Percentiles rank a stretch among this genome's conserved stretches.
phyloP scores from a whole-genome alignment of 2,329 filamentous ascomycete species.

The Knoxdaviesia capensis region DNA sequence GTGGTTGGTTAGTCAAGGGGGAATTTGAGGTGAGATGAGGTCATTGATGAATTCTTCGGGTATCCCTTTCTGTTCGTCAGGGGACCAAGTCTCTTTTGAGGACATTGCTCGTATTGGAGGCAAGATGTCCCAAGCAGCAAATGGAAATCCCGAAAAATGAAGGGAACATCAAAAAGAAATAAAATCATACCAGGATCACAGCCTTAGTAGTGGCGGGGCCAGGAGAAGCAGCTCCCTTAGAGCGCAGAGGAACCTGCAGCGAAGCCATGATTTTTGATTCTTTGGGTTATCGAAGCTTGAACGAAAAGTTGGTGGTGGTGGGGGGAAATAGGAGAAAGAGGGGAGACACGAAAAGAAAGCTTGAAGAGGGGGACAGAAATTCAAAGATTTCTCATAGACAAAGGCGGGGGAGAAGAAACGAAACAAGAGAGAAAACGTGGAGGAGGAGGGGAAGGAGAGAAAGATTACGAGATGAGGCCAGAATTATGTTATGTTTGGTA shows the following conservation, averaged over 20 bases:
- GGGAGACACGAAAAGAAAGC: constrained; percentile 1
- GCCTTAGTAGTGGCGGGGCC: constrained; percentile 61
- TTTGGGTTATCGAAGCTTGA: no score
- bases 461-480: neutral
- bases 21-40: neutral
- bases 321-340: neutral
- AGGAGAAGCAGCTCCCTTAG: constrained; percentile 23
- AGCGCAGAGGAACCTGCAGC: constrained; percentile 33
- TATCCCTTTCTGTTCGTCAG: no score
- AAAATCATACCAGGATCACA: constrained; percentile 58
- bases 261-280: constrained; percentile 20
- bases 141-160: no score
- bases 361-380: neutral
- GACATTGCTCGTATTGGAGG: no score
- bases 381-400: neutral
- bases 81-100: no score
- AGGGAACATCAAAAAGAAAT: neutral
- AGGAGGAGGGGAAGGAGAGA: neutral
- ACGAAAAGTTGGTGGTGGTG: neutral
- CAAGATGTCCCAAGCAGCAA: no score
- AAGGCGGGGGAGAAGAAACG: neutral
- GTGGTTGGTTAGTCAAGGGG: constrained; percentile 9
- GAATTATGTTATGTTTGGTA: no score
- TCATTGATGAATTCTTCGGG: no score
- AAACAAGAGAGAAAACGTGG: neutral